These are phyloP conservation scores for Cryphonectria carpinicola DNA, from an alignment of 2,329 filamentous ascomycete species.

Conservation along the genomic window DNA sequence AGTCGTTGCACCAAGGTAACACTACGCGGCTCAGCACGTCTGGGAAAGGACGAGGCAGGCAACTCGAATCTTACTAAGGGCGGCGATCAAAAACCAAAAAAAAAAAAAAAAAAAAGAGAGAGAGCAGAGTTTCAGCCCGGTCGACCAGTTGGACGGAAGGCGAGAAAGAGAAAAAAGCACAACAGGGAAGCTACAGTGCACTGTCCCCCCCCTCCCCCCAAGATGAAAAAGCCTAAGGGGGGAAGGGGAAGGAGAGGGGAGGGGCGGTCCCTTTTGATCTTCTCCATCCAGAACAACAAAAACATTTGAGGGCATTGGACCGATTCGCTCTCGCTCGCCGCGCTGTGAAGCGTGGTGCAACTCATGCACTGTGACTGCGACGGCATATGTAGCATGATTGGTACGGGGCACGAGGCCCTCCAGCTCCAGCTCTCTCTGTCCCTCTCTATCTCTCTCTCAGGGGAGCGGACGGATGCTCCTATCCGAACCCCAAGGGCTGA, in stretches of 20 bases:
- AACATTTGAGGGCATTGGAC: background rate
- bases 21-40: constrained; percentile 8
- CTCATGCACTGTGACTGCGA: constrained; percentile 5
- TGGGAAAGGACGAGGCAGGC: background rate
- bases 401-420: background rate
- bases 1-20: background rate
- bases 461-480: background rate
- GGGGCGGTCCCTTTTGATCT: background rate
- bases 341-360: background rate
- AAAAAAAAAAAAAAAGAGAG: background rate
- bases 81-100: constrained; percentile 13
- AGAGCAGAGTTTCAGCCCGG: background rate
- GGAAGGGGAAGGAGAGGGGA: background rate
- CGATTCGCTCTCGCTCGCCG: constrained; percentile 3
- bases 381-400: background rate
- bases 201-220: constrained; percentile 18
- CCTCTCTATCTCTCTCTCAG: too few relatives aligned
- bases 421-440: background rate
- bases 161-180: background rate
- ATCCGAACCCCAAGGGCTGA: constrained; percentile 12
- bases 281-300: background rate
- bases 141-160: background rate
- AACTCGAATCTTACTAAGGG: background rate
- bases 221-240: constrained; percentile 6
- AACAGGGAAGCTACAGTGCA: background rate